Percentiles rank a stretch among this genome's conserved stretches.
Conservation (phyloP, 768 basidiomycete species). For the Boletellus emodensis region DNA sequence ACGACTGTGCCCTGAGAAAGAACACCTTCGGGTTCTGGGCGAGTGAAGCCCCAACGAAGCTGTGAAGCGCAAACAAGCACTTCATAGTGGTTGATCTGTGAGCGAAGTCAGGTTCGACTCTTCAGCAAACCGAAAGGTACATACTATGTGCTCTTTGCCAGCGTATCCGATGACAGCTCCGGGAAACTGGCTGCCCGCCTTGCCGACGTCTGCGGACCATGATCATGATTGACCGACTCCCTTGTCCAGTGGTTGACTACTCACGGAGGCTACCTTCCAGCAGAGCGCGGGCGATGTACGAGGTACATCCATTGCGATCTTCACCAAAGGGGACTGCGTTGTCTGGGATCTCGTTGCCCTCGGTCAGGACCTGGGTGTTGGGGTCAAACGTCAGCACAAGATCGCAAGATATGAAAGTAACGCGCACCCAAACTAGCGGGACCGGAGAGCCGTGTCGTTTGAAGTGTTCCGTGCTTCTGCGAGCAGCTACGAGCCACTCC, state of each 20-base stretch:
- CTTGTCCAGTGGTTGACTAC: not conserved
- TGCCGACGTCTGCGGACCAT: slow-evolving; percentile 30
- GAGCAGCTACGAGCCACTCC: slow-evolving; percentile 29
- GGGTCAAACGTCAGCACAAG: not conserved
- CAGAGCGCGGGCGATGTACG: slow-evolving; percentile 31
- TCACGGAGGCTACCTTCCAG: slow-evolving; percentile 30
- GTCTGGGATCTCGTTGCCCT: slow-evolving; percentile 30
- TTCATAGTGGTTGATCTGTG: slow-evolving; percentile 31
- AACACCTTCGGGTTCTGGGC: slow-evolving; percentile 4
- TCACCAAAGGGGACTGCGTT: slow-evolving; percentile 34
- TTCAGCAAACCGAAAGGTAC: not conserved
- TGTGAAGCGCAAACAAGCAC: slow-evolving; percentile 35
- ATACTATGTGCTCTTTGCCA: slow-evolving; percentile 33
- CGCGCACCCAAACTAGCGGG: slow-evolving; percentile 30
- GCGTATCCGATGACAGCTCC: slow-evolving; percentile 33
- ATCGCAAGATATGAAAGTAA: not conserved
- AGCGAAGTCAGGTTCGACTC: not conserved
- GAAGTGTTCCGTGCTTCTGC: slow-evolving; percentile 29
- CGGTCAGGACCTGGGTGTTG: slow-evolving; percentile 23
- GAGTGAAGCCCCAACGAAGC: slow-evolving; percentile 30
- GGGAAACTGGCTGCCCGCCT: slow-evolving; percentile 28
- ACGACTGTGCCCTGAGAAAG: slow-evolving; percentile 29
- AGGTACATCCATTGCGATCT: slow-evolving; percentile 26
- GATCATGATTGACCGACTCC: too few species aligned
- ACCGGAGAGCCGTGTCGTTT: slow-evolving; percentile 26